phyloP scores from a whole-genome alignment of 257 asterid species.

The Forsythia suspensa region DNA sequence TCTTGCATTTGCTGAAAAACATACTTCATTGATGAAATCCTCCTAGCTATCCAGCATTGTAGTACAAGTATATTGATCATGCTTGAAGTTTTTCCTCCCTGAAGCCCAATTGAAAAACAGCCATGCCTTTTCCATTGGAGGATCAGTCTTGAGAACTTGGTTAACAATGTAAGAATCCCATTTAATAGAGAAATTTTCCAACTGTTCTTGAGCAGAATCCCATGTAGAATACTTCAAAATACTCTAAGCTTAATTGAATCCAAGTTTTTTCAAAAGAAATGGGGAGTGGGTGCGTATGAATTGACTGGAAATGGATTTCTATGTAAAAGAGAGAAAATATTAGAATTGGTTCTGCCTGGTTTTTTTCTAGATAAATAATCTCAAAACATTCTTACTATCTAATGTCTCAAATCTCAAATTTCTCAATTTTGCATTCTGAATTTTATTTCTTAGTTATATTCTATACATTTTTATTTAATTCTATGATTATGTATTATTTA shows the following conservation, averaged over 20 bases:
- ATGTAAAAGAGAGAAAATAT: too few species aligned
- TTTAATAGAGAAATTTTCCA: constrained; percentile 51
- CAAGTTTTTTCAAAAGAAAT: too few species aligned
- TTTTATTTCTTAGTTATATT: too few species aligned
- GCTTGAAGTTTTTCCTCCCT: constrained; percentile 56
- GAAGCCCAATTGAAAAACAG: constrained; percentile 92
- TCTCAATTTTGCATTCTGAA: too few species aligned
- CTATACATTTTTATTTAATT: too few species aligned
- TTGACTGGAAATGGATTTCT: too few species aligned
- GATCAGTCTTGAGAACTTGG: constrained; percentile 89
- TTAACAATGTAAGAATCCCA: constrained; percentile 92
- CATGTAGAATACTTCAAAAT: constrained; percentile 73
- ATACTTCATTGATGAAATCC: constrained; percentile 75
- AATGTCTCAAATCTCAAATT: too few species aligned
- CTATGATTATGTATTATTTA: too few species aligned
- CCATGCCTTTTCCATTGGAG: constrained; percentile 96
- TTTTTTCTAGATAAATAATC: too few species aligned
- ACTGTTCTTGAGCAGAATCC: constrained; percentile 75
- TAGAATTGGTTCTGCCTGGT: too few species aligned
- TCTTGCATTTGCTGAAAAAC: constrained; percentile 75
- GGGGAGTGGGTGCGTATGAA: too few species aligned
- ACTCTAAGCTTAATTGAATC: constrained; percentile 18
- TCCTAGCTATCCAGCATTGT: constrained; percentile 88
- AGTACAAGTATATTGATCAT: constrained; percentile 86
- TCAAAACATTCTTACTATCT: too few species aligned